Evolutionary conservation across 1,284 basidiomycete species (phyloP).

Genomic region (Anthracocystis panici-leucophaei): DNA sequence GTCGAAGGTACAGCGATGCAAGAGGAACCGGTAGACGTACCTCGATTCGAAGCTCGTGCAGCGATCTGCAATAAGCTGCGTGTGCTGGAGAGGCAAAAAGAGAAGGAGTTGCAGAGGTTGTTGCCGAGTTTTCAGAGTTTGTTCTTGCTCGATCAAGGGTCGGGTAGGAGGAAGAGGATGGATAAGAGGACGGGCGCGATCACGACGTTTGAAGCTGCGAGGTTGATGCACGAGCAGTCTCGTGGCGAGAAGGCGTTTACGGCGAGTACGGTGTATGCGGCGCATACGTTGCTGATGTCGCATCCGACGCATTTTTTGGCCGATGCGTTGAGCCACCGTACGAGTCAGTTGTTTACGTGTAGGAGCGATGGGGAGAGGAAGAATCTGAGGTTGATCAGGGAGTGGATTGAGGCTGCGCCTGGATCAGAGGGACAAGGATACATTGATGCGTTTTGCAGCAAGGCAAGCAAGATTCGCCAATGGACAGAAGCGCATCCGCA

Average conservation of each 20-base stretch:
- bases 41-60: constrained; percentile 38
- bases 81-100: constrained; percentile 38
- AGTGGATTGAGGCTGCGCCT: constrained; percentile 72
- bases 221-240: constrained; percentile 22
- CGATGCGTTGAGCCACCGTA: constrained; percentile 74
- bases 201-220: constrained; percentile 43
- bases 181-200: constrained; percentile 40
- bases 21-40: constrained; percentile 38
- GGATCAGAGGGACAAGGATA: constrained; percentile 26
- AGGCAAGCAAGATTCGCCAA: constrained; percentile 30
- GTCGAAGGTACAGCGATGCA: constrained; percentile 11
- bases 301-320: constrained; percentile 77
- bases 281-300: constrained; percentile 81
- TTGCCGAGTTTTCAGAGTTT: constrained; percentile 44
- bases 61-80: constrained; percentile 43
- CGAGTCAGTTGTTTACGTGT: constrained; percentile 77
- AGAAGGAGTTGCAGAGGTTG: constrained; percentile 42
- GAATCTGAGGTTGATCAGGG: constrained; percentile 74
- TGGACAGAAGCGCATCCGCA: constrained; percentile 69
- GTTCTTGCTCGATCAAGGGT: constrained; percentile 27
- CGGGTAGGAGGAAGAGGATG: constrained; percentile 15
- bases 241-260: constrained; percentile 11
- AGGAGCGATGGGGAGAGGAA: constrained; percentile 77
- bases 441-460: constrained; percentile 69
- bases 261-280: constrained; percentile 74